Evolutionary conservation across 2,329 filamentous ascomycete genomes (phyloP).

Genomic region (Beauveria pseudobassiana): DNA sequence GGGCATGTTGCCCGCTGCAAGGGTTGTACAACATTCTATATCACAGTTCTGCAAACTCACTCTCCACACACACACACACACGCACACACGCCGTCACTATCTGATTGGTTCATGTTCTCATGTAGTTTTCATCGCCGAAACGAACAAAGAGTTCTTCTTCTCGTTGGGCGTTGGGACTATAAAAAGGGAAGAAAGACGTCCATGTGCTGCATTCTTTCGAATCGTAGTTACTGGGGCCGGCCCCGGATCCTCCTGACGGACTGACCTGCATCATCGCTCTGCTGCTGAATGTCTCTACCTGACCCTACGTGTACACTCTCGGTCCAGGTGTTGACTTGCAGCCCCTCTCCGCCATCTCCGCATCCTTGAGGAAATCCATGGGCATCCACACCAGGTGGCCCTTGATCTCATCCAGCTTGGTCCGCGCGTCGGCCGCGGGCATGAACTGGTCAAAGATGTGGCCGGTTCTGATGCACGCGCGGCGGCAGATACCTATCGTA

Average conservation of each 20-base stretch:
- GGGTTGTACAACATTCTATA: not conserved
- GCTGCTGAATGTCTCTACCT: not conserved
- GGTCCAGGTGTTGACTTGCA: slow-evolving; percentile 80
- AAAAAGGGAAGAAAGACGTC: not conserved
- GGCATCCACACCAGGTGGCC: slow-evolving; percentile 95
- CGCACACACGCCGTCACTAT: not conserved
- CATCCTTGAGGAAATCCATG: slow-evolving; percentile 76
- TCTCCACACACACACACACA: not conserved
- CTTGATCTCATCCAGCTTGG: slow-evolving; percentile 70
- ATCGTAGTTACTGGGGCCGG: too few relatives aligned
- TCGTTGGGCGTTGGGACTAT: not conserved
- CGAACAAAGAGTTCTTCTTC: too few relatives aligned
- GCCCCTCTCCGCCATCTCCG: slow-evolving; percentile 78
- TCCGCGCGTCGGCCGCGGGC: slow-evolving; percentile 62
- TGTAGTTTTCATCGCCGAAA: too few relatives aligned
- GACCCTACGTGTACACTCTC: slow-evolving; percentile 67
- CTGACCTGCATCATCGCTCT: not conserved
- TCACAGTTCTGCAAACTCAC: not conserved
- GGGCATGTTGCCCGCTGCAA: too few relatives aligned
- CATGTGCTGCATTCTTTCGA: not conserved
- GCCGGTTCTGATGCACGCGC: slow-evolving; percentile 66
- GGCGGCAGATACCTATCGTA: slow-evolving; percentile 73
- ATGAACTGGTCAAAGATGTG: slow-evolving; percentile 80
- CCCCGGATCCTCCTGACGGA: too few relatives aligned
- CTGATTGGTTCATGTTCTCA: not conserved